A percentile compares a stretch with the other conserved stretches of the same genome.
These are phyloP conservation scores for Phaeophleospora eucalypticola DNA, from an alignment of 2,329 filamentous ascomycete genomes.

Conservation along the genomic window DNA sequence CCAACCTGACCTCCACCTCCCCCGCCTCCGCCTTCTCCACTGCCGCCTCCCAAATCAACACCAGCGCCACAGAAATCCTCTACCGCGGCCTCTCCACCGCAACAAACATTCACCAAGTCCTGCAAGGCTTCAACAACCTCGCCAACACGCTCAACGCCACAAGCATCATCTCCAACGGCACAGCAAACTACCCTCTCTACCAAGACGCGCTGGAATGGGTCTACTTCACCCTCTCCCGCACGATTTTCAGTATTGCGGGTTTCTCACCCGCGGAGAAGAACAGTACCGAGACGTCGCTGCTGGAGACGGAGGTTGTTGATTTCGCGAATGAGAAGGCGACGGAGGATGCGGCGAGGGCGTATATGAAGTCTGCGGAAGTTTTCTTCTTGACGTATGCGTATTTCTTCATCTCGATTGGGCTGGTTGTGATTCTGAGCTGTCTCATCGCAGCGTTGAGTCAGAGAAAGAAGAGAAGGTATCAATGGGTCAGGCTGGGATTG, in stretches of 20 bases:
- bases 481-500: conserved; percentile 27
- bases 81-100: neutral
- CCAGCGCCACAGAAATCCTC: conserved; percentile 1
- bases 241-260: conserved; percentile 16
- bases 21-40: neutral
- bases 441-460: conserved; percentile 25
- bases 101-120: neutral
- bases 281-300: conserved; percentile 2
- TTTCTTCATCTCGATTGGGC: conserved; percentile 28
- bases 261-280: conserved; percentile 5
- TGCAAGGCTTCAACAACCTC: conserved; percentile 1
- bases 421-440: conserved; percentile 28
- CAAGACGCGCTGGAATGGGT: conserved; percentile 13
- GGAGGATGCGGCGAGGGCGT: neutral
- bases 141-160: conserved; percentile 7
- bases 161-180: conserved; percentile 8
- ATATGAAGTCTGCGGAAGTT: conserved; percentile 6
- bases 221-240: conserved; percentile 6
- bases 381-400: conserved; percentile 28
- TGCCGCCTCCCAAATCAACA: neutral
- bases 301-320: neutral
- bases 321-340: neutral
- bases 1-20: neutral
- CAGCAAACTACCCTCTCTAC: neutral
- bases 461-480: conserved; percentile 17